Percentiles rank a stretch among this genome's conserved stretches.
phyloP scores from a whole-genome alignment of 805 yeast species.

The Spencermartinsiella europaea region DNA sequence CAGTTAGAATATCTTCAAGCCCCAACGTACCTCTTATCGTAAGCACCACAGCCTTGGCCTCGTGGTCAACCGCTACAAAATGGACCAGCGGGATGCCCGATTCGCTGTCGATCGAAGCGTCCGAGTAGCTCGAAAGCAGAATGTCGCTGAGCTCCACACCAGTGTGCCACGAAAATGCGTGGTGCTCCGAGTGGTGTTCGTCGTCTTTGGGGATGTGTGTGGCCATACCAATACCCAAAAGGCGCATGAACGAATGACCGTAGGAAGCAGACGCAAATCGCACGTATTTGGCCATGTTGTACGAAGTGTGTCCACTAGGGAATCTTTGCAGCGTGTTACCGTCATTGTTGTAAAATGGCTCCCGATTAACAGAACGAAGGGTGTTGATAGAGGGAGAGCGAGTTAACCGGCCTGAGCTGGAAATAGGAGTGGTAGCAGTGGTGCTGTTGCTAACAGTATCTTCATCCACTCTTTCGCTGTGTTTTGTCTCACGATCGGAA shows the following conservation, averaged over 20 bases:
- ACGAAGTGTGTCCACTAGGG: constrained; percentile 27
- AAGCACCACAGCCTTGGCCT: constrained; percentile 28
- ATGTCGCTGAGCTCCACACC: constrained; percentile 27
- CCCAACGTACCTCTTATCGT: constrained; percentile 33
- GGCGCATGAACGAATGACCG: constrained; percentile 31
- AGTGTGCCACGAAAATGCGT: constrained; percentile 30
- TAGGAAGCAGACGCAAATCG: constrained; percentile 33
- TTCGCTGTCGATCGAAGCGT: constrained; percentile 19
- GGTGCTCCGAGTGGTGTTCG: constrained; percentile 29
- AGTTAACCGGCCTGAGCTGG: background rate
- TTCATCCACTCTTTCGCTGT: background rate
- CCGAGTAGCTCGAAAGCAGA: constrained; percentile 29
- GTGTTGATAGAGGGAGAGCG: constrained; percentile 10
- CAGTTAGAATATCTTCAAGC: constrained; percentile 31
- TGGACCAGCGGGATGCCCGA: constrained; percentile 31
- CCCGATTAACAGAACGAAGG: constrained; percentile 2
- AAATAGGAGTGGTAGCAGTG: background rate
- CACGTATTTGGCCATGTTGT: constrained; percentile 29
- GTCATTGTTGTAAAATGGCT: constrained; percentile 1
- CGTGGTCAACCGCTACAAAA: constrained; percentile 30
- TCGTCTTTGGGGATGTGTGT: constrained; percentile 20
- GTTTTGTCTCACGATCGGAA: background rate
- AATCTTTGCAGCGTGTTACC: constrained; percentile 9
- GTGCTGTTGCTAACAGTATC: background rate
- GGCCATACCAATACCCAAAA: constrained; percentile 27